These are phyloP conservation scores for Rhodotorula sp. DNA, from an alignment of 1,284 basidiomycete species.

Conservation along the genomic window DNA sequence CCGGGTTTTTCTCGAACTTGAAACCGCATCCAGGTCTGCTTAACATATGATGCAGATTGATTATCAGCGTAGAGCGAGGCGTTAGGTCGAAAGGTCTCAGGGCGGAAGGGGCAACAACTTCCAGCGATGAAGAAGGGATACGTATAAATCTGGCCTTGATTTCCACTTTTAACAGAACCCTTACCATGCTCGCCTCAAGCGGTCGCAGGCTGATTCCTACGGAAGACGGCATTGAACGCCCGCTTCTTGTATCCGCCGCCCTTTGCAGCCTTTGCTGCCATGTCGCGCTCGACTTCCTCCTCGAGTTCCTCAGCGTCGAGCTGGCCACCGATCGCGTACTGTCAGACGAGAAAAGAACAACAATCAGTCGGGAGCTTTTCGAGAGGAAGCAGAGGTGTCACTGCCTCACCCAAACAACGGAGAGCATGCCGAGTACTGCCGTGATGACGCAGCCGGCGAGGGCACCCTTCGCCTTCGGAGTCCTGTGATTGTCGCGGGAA, in stretches of 20 bases:
- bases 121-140: no score
- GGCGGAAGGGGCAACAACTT: no score
- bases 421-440: slow-evolving; percentile 22
- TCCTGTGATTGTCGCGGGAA: slow-evolving; percentile 5
- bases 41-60: no score
- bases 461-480: slow-evolving; percentile 53
- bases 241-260: slow-evolving; percentile 33
- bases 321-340: slow-evolving; percentile 44
- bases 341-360: background rate
- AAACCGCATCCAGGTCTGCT: no score
- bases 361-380: background rate
- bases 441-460: slow-evolving; percentile 80
- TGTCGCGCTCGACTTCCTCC: slow-evolving; percentile 36
- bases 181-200: background rate
- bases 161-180: background rate
- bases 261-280: slow-evolving; percentile 25
- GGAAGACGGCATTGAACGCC: slow-evolving; percentile 15
- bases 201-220: background rate
- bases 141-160: no score
- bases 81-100: no score
- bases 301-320: slow-evolving; percentile 46
- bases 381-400: background rate
- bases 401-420: slow-evolving; percentile 21
- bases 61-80: no score
- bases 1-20: no score